Conservation (phyloP, 2,329 filamentous ascomycete species). For the Camptophora hylomeconis region DNA sequence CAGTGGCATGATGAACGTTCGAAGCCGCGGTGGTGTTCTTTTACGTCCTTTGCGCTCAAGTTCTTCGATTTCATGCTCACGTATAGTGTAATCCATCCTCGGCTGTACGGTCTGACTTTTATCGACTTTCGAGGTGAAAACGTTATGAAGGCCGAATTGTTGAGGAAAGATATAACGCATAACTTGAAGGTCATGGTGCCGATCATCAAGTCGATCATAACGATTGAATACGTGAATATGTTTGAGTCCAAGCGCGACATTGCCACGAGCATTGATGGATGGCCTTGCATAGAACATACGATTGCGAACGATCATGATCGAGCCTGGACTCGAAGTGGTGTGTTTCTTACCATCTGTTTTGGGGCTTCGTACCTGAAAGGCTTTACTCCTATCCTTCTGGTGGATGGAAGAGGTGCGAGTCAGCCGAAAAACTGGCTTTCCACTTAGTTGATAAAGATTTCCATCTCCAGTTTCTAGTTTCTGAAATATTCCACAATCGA, state of each 20-base stretch:
- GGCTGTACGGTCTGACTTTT: conserved; percentile 51
- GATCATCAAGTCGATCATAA: conserved; percentile 36
- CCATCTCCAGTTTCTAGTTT: conserved; percentile 44
- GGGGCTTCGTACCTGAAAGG: conserved; percentile 2
- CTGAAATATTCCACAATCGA: conserved; percentile 66
- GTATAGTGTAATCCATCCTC: conserved; percentile 72
- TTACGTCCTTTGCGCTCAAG: conserved; percentile 12
- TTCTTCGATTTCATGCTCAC: conserved; percentile 63
- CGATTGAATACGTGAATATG: conserved; percentile 78
- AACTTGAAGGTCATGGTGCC: conserved; percentile 50
- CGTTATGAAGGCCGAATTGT: conserved; percentile 83
- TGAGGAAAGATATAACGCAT: conserved; percentile 91
- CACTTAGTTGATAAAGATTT: conserved; percentile 69
- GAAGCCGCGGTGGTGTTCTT: conserved; percentile 38
- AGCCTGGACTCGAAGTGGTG: conserved; percentile 29
- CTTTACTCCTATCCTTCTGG: background rate
- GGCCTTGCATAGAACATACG: conserved; percentile 78
- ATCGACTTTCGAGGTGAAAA: conserved; percentile 64
- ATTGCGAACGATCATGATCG: conserved; percentile 64
- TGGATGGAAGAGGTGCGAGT: background rate
- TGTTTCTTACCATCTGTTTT: conserved; percentile 6
- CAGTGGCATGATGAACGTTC: conserved; percentile 47
- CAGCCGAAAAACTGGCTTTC: conserved; percentile 23
- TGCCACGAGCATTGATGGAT: conserved; percentile 52
- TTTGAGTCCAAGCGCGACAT: conserved; percentile 60